Evolutionary conservation across 2,329 filamentous ascomycete genomes (phyloP), one percentile per base, ranked within the genome.

Genomic region (Beauveria sp.): DNA sequence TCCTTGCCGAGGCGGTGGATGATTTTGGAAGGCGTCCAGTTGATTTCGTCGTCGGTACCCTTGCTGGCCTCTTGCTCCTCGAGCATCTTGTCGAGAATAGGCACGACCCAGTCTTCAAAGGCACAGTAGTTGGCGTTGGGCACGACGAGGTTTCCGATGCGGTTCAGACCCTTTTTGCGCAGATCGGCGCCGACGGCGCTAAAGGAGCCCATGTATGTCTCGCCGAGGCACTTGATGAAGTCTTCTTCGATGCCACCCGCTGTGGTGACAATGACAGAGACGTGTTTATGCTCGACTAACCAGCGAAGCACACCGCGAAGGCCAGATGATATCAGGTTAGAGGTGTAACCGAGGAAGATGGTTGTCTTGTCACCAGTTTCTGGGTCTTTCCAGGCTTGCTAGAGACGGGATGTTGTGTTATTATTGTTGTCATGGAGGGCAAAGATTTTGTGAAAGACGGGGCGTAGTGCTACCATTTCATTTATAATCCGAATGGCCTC

Each of bases 61-160:
- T 86, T 89, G 69, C 85, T 88, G 1, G 86, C 88, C 73, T 98
- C 93, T 74, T 99, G 95, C 76, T 99, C 95, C 67, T 88, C 88
- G 2, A 98, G 82, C 91, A 99, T 95, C 67, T 79, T 86, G 77
- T 98, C 91, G n/a, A 99, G 80, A 67, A 99, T 96, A 2, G 95
- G 95, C 55, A 98, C 84, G 7, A 99, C 81, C 95, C 95, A 99
- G 77, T 99, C 95, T 73, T 99, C 95, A 69, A 99, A 99, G 7
- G 88, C 87, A 74, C 95, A 98, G 79, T 99, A 77, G 77, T 99
- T 99, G 74, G 87, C 90, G 74, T 99, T 99, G 6, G 95, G 95
- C 1, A 99, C 95, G 24, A 98, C 82, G 1, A 99, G 83, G 70
- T 99, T 98, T 57, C 95, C 95, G 69, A 99, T 98, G 38, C 95